Evolutionary conservation across 768 basidiomycete genomes (phyloP), one percentile per base, ranked within the genome.

Genomic region (Peribolospora baueri): DNA sequence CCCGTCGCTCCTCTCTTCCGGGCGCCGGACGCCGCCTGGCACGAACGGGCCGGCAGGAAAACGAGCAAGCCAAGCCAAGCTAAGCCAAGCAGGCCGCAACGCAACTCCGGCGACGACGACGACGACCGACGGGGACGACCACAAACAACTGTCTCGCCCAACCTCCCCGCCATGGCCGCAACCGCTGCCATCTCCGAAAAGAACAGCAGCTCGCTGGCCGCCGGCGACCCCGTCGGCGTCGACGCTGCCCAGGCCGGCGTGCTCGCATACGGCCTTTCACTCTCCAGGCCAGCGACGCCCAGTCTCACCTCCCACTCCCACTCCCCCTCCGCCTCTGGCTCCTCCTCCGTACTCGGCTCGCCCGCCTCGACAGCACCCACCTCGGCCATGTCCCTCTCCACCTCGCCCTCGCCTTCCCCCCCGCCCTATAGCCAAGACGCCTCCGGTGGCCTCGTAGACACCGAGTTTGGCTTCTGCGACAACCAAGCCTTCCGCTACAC

Each of bases 401-500:
- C 57, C 7, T 40, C 39, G 1, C 52, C 5, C n/a, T 50, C 51
- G 2, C 45, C 55, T 3, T 46, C 55, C 9, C 43, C 45, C 7
- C 9, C 52, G 3, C 7, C 51, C 8, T 53, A 38, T 8, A 37
- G 6, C 46, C 40, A 43, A 9, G 36, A 38, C 47, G 45, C 46
- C 9, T 57, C 54, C 14, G 38, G 47, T 36, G 25, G 61, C 0
- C 60, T 65, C 52, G 66, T 63, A 59, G 68, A 97, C 69, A 75
- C 82, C 37, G 90, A 95, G 69, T 95, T 90, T 65, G 90, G 90
- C 1, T 85, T 87, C 67, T 87, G 84, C 63, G 77, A 76, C 37
- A 79, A 86, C 62, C 77, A 82, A 58, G 71, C 71, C 37, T 84
- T 76, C 65, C 73, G 86, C n/a, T 74, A 76, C 60, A 74, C 70